These are phyloP conservation scores for Kwoniella botswanensis DNA, from an alignment of 768 basidiomycete species.

Conservation along the genomic window DNA sequence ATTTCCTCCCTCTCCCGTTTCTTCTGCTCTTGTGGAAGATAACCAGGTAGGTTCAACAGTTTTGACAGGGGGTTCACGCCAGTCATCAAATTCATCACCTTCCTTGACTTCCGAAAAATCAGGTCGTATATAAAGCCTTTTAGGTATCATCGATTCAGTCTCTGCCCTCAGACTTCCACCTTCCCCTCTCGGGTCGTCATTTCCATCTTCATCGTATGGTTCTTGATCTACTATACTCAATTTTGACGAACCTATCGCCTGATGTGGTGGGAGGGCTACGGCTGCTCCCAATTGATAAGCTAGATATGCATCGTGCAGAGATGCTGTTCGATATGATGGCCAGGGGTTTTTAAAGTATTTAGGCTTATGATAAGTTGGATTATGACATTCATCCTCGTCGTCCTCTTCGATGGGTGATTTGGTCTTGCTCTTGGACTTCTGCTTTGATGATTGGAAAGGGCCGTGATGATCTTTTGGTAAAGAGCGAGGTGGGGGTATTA, in stretches of 20 bases:
- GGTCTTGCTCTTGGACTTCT: background rate
- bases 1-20: background rate
- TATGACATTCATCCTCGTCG: constrained; percentile 2
- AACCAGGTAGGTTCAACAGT: constrained; percentile 39
- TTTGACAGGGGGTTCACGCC: constrained; percentile 49
- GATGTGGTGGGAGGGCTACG: constrained; percentile 34
- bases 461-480: constrained; percentile 36
- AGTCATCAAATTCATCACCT: constrained; percentile 48
- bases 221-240: background rate
- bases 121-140: constrained; percentile 36
- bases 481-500: constrained; percentile 19
- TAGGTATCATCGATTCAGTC: constrained; percentile 16
- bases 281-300: constrained; percentile 53
- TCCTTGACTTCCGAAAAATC: constrained; percentile 32
- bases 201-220: constrained; percentile 9
- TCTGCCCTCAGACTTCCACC: constrained; percentile 12
- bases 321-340: constrained; percentile 50
- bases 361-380: constrained; percentile 20
- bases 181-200: constrained; percentile 23
- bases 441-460: constrained; percentile 15
- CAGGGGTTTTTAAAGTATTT: constrained; percentile 55
- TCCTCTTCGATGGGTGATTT: background rate
- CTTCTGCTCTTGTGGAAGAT: background rate
- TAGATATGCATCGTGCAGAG: constrained; percentile 43
- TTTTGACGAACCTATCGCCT: constrained; percentile 19